Base-by-base conservation (phyloP, 495 filamentous ascomycete species). In the Aspergillus nanangensis region DNA sequence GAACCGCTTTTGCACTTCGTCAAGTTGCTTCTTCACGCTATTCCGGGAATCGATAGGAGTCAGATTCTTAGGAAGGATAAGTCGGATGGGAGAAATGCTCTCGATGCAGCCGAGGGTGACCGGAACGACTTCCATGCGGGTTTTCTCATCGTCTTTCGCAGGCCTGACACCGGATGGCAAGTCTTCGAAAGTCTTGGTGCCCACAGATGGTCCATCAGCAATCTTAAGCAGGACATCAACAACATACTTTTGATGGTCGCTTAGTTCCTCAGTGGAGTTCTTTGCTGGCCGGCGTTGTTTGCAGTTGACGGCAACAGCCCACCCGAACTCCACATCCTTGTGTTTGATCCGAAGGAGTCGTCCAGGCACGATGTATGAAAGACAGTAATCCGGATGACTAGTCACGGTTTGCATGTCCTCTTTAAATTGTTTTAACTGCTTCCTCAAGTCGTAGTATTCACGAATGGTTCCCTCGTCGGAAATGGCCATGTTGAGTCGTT, bases 361-460 rank as follows among this genome's bases (percentile, higher is more conserved):
- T 9, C 93, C 93, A 24, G 82, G 71, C 48, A 90, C 83, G 62
- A 96, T 70, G 59, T 82, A 98, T 43, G 83, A 77, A 19, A 91
- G 59, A 55, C 81, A 86, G 61, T 96, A 84, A 49, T 84, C 83
- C 5, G 94, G 93, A 53, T 96, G 89, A 39, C 87, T 92, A 41
- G 95, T 89, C 33, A 97, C 89, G 38, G 80, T 72, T 9, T 86
- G 80, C 77, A 96, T 87, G 49, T 97, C 90, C 27, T 88, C 86
- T 11, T 80, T 81, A 59, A 90, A 94, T 3, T 68, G 72, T n/a
- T 84, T 77, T 10, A 98, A 67, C 50, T 94, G 88, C 51, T 93
- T 80, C 40, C 91, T 76, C 21, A 97, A 65, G 18, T 86, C 82
- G 58, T 93, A 92, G 60, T 97, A 98, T 46, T 98, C 94, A 55